These are phyloP conservation scores for Calcarisporium arbuscula DNA, from an alignment of 2,329 filamentous ascomycete species.

Conservation along the genomic window DNA sequence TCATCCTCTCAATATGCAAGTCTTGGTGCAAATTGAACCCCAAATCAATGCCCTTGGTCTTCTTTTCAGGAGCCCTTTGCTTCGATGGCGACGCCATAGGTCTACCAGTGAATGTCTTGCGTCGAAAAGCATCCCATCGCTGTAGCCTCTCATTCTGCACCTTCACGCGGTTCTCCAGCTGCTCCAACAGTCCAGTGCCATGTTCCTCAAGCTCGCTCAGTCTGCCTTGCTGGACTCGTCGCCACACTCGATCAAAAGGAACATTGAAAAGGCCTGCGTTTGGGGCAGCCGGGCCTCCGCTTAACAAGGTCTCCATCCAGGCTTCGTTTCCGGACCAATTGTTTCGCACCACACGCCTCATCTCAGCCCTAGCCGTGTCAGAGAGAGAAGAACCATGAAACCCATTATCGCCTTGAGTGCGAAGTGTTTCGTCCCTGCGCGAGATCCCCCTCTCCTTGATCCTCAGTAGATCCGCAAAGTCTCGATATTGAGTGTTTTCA, in stretches of 20 bases:
- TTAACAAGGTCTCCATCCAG: conserved; percentile 66
- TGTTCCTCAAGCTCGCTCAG: conserved; percentile 50
- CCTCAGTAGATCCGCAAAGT: conserved; percentile 60
- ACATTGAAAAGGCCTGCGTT: conserved; percentile 59
- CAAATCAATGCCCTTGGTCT: conserved; percentile 42
- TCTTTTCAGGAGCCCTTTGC: conserved; percentile 14
- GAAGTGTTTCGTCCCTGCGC: conserved; percentile 43
- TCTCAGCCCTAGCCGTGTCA: conserved; percentile 36
- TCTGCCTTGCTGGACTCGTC: conserved; percentile 53
- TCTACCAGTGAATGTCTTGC: conserved; percentile 37
- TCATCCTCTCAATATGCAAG: conserved; percentile 35
- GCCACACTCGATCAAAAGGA: conserved; percentile 67
- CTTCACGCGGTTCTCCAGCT: conserved; percentile 62
- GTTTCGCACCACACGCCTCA: conserved; percentile 57
- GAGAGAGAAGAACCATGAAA: conserved; percentile 26
- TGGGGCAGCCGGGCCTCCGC: conserved; percentile 53
- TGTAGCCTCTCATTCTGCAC: conserved; percentile 62
- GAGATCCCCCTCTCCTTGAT: conserved; percentile 54
- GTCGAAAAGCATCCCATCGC: conserved; percentile 66
- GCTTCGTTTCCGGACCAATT: conserved; percentile 75
- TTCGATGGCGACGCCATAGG: conserved; percentile 14
- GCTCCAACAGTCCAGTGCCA: conserved; percentile 53
- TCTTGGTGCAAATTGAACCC: conserved; percentile 47
- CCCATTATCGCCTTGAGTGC: conserved; percentile 19
- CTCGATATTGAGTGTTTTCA: conserved; percentile 50